These are phyloP conservation scores for Pseudodiploospora longispora DNA, from an alignment of 2,329 filamentous ascomycete genomes.

Conservation along the genomic window DNA sequence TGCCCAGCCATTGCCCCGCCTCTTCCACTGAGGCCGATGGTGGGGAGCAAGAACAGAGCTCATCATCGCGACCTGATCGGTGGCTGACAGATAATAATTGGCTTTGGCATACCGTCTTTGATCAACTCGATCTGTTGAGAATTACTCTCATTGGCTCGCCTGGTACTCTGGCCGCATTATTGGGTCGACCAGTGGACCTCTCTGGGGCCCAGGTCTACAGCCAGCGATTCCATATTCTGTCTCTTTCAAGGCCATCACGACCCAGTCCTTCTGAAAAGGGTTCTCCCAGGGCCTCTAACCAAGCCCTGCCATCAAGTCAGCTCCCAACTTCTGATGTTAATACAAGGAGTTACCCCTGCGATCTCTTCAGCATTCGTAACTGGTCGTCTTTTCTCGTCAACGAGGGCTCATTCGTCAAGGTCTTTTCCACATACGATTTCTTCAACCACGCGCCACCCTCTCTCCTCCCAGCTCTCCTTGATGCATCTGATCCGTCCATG, in stretches of 20 bases:
- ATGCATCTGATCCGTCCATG: constrained; percentile 30
- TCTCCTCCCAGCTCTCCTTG: constrained; percentile 46
- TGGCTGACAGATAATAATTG: constrained; percentile 26
- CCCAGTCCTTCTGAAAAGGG: too few relatives aligned
- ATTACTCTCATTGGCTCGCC: constrained; percentile 55
- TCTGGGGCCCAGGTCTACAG: constrained; percentile 57
- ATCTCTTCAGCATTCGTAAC: constrained; percentile 49
- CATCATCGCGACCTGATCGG: constrained; percentile 1
- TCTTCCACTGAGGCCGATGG: constrained; percentile 10
- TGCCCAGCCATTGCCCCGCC: constrained; percentile 21
- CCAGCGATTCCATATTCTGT: constrained; percentile 54
- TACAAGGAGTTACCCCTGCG: constrained; percentile 15
- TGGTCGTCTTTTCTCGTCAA: constrained; percentile 64
- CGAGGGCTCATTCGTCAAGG: constrained; percentile 65
- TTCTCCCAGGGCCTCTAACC: too few relatives aligned
- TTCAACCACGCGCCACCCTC: constrained; percentile 57
- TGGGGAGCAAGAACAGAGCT: constrained; percentile 14
- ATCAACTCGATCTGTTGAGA: constrained; percentile 41
- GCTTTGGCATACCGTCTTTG: constrained; percentile 51
- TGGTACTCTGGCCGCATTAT: constrained; percentile 50
- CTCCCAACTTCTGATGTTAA: constrained; percentile 5
- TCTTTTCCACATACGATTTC: constrained; percentile 65
- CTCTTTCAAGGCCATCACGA: constrained; percentile 26
- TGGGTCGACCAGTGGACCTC: constrained; percentile 48
- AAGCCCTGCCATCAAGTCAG: neutral